Conservation (phyloP, 2,329 filamentous ascomycete genomes). For the Ophiostoma australiae region DNA sequence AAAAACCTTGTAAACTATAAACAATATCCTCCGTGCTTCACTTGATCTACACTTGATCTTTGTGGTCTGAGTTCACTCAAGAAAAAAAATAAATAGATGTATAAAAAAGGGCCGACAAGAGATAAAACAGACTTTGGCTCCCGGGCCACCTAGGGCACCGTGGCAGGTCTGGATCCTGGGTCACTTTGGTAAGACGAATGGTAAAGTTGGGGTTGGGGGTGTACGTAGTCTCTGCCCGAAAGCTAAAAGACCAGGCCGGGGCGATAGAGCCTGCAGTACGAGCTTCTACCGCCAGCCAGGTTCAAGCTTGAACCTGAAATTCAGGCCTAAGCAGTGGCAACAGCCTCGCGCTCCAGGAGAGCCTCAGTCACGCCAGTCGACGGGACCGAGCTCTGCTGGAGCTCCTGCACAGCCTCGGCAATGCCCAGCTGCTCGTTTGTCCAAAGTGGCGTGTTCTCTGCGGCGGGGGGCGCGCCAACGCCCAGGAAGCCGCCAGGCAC, state of each 20-base stretch:
- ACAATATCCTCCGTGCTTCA: background rate
- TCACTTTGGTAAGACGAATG: background rate
- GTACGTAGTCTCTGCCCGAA: background rate
- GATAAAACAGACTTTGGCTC: background rate
- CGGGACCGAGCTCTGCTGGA: conserved; percentile 42
- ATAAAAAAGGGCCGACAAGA: background rate
- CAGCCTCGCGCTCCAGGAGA: conserved; percentile 52
- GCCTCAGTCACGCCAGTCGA: conserved; percentile 51
- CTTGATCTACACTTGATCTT: background rate
- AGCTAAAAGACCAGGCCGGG: background rate
- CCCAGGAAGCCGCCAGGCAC: conserved; percentile 78
- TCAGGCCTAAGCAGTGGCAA: background rate
- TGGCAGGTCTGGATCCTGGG: background rate
- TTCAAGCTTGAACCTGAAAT: background rate
- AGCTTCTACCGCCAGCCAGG: background rate
- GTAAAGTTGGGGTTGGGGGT: background rate
- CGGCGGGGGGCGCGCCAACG: conserved; percentile 67
- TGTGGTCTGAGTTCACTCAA: background rate
- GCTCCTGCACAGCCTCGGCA: conserved; percentile 58
- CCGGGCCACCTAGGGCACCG: background rate
- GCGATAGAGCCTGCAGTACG: too few species aligned
- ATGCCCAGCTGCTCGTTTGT: conserved; percentile 82
- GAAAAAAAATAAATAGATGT: background rate
- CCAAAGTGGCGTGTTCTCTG: conserved; percentile 73
- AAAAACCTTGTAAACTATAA: background rate